Percentiles rank a stretch among this genome's conserved stretches.
These are phyloP conservation scores for Liriodendron chinense DNA, from an alignment of 164 flowering plant genomes.

Conservation along the genomic window DNA sequence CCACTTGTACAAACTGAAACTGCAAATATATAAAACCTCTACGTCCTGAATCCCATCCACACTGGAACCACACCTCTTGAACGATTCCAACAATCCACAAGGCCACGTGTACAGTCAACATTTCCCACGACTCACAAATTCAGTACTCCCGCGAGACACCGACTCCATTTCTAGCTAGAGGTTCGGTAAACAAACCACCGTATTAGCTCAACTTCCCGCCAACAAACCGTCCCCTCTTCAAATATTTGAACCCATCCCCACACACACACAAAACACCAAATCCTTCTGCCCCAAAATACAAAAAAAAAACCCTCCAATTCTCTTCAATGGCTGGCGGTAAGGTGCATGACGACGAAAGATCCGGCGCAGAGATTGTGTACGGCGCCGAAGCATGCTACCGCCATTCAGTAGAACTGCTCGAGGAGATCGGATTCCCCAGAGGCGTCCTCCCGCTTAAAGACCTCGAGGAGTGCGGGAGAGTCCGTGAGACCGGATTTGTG, in stretches of 20 bases:
- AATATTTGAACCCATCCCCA: constrained; percentile 10
- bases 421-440: constrained; percentile 79
- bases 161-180: not conserved
- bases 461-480: constrained; percentile 79
- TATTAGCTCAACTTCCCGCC: constrained; percentile 25
- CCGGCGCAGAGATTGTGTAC: constrained; percentile 63
- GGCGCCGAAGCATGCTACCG: constrained; percentile 65
- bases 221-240: constrained; percentile 12
- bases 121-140: no score
- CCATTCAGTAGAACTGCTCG: constrained; percentile 55
- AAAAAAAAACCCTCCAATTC: not conserved
- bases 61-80: no score
- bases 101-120: no score
- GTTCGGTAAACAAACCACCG: constrained; percentile 24
- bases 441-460: constrained; percentile 71
- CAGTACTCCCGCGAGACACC: not conserved
- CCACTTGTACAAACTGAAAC: no score
- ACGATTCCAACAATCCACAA: no score
- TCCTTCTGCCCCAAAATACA: no score
- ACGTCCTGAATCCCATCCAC: no score
- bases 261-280: not conserved
- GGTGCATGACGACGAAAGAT: constrained; percentile 23
- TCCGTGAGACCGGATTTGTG: constrained; percentile 72
- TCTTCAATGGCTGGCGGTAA: constrained; percentile 16
- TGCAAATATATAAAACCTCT: no score